phyloP scores from a whole-genome alignment of 2,329 filamentous ascomycete genomes.

The Penicillium sp. region DNA sequence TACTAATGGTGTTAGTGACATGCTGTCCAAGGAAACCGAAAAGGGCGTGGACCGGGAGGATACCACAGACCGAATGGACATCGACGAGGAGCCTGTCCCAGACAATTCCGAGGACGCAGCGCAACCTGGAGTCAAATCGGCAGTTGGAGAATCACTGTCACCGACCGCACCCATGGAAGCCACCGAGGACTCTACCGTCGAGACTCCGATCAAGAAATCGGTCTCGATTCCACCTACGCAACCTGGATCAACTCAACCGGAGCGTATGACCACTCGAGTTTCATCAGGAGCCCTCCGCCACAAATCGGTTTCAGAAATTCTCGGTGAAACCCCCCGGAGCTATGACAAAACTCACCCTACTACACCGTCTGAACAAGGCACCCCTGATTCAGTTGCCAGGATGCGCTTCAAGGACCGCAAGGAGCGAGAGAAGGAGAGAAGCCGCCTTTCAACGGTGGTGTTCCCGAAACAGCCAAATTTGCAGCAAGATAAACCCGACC shows the following conservation, averaged over 20 bases:
- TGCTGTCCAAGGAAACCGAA: constrained; percentile 28
- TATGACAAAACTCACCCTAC: constrained; percentile 38
- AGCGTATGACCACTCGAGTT: constrained; percentile 68
- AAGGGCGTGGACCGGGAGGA: constrained; percentile 20
- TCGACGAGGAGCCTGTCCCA: constrained; percentile 15
- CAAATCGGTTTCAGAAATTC: constrained; percentile 72
- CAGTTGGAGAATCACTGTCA: constrained; percentile 14
- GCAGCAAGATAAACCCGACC: constrained; percentile 50
- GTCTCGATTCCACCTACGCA: constrained; percentile 21
- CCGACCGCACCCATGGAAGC: constrained; percentile 16
- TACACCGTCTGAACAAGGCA: constrained; percentile 21
- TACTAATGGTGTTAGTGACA: constrained; percentile 15
- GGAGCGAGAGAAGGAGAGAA: constrained; percentile 59
- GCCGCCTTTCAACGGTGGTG: constrained; percentile 71
- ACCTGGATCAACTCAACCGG: constrained; percentile 39
- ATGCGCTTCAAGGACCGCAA: constrained; percentile 53
- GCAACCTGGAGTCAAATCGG: constrained; percentile 11
- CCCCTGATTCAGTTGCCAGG: constrained; percentile 37
- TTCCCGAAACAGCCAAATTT: constrained; percentile 70
- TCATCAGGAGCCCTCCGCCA: constrained; percentile 70
- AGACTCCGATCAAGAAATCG: constrained; percentile 22
- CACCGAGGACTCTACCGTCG: constrained; percentile 13
- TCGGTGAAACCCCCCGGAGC: constrained; percentile 58
- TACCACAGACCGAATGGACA: constrained; percentile 21
- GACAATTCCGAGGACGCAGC: constrained; percentile 14